Percentiles rank a stretch among this genome's conserved stretches.
Conservation (phyloP, 805 yeast species). For the Yarrowia sp. region DNA sequence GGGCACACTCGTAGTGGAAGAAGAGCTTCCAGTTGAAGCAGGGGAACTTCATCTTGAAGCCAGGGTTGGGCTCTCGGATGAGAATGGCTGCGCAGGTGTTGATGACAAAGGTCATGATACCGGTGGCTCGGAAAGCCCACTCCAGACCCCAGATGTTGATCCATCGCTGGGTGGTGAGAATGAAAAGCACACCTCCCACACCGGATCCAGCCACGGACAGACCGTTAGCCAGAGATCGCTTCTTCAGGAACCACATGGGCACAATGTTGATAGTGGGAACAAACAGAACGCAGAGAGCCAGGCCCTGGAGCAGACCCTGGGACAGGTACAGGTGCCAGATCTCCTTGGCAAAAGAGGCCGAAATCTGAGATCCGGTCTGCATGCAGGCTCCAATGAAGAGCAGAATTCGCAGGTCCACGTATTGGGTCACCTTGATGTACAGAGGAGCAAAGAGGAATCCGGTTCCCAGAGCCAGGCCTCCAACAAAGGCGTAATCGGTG, state of each 20-base stretch:
- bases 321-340: constrained; percentile 61
- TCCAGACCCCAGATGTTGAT: constrained; percentile 57
- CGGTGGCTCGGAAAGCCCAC: constrained; percentile 61
- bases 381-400: constrained; percentile 25
- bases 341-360: constrained; percentile 40
- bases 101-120: constrained; percentile 43
- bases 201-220: constrained; percentile 59
- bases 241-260: constrained; percentile 59
- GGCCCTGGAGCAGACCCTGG: constrained; percentile 60
- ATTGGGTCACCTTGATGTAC: constrained; percentile 28
- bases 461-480: constrained; percentile 34
- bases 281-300: constrained; percentile 56
- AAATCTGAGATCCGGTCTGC: constrained; percentile 32
- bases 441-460: constrained; percentile 37
- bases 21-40: constrained; percentile 37
- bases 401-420: constrained; percentile 24
- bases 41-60: constrained; percentile 36
- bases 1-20: constrained; percentile 37
- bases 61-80: constrained; percentile 38
- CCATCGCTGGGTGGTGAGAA: constrained; percentile 48
- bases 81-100: constrained; percentile 17
- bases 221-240: constrained; percentile 58
- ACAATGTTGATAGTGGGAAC: constrained; percentile 56
- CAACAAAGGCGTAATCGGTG: constrained; percentile 36
- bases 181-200: constrained; percentile 57